Conservation (phyloP, 2,329 filamentous ascomycete genomes). For the Phialophora tarda region DNA sequence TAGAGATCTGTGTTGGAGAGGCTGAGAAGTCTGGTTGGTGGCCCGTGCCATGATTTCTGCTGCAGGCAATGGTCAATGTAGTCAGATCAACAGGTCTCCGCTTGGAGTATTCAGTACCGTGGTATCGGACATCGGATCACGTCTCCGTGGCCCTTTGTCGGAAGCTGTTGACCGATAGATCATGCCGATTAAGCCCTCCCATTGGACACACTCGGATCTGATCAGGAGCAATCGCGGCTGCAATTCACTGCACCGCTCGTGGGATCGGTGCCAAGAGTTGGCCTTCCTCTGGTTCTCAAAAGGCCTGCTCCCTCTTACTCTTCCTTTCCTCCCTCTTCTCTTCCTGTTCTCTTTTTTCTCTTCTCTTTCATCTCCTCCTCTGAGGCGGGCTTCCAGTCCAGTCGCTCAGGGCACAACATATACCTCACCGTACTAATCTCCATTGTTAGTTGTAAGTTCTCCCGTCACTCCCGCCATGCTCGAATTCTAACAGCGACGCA, state of each 20-base stretch:
- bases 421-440: constrained; percentile 21
- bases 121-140: not conserved
- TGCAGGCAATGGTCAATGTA: not conserved
- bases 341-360: not conserved
- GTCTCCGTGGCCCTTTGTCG: not conserved
- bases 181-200: not conserved
- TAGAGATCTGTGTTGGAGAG: not conserved
- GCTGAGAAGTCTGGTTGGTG: not conserved
- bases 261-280: not conserved
- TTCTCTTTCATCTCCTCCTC: not conserved
- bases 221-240: not conserved
- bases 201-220: not conserved
- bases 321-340: not conserved
- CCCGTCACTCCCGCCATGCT: not conserved
- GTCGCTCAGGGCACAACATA: not conserved
- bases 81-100: not conserved
- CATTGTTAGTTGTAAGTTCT: constrained; percentile 20
- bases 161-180: not conserved
- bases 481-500: not conserved
- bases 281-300: not conserved
- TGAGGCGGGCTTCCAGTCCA: not conserved
- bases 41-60: not conserved
- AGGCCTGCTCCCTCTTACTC: not conserved
- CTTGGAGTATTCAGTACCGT: not conserved
- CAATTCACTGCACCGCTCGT: not conserved